Conservation (phyloP, 768 basidiomycete genomes). For the Tulasnella sp. region DNA sequence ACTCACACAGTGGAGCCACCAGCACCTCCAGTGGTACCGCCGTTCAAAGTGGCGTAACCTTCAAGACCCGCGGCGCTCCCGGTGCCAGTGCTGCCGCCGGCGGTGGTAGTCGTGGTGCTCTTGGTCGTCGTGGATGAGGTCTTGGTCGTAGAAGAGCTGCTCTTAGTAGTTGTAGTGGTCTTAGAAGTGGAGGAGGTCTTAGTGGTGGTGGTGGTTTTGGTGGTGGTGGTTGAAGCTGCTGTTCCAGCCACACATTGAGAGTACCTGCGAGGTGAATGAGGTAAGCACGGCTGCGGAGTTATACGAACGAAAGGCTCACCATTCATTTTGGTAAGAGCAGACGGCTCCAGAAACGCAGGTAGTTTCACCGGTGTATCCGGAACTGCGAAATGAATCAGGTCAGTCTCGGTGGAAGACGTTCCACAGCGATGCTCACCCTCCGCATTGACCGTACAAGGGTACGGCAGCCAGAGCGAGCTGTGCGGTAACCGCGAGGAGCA, state of each 20-base stretch:
- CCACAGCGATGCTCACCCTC: neutral
- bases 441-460: neutral
- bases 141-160: neutral
- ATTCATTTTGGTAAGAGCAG: neutral
- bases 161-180: neutral
- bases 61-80: neutral
- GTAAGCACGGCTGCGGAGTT: neutral
- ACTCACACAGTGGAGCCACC: slow-evolving; percentile 13
- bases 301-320: neutral
- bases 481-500: neutral
- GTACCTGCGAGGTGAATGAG: neutral
- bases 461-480: neutral
- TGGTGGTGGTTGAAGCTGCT: neutral
- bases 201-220: neutral
- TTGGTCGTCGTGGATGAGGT: neutral
- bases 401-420: neutral
- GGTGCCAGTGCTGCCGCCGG: neutral
- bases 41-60: slow-evolving; percentile 16
- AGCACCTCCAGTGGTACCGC: slow-evolving; percentile 17
- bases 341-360: neutral
- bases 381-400: neutral
- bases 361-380: neutral
- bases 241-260: neutral
- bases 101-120: neutral
- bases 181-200: neutral